Conservation (phyloP, 2,329 filamentous ascomycete genomes). For the Zasmidium cellare region DNA sequence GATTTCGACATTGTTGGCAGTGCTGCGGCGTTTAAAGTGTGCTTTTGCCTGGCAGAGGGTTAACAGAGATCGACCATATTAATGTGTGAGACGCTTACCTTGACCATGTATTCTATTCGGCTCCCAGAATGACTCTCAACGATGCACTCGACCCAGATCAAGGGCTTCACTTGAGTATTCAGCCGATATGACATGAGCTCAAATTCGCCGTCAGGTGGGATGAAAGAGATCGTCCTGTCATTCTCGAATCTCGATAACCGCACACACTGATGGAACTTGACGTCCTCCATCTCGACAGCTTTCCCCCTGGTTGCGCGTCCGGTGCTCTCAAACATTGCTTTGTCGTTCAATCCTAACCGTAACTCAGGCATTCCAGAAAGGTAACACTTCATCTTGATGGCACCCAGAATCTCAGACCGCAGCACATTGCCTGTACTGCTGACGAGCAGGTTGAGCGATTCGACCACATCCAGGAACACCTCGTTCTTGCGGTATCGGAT, state of each 20-base stretch:
- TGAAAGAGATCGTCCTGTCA: conserved; percentile 97
- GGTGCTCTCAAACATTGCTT: conserved; percentile 99
- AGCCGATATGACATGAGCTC: conserved; percentile 99
- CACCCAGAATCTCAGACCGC: conserved; percentile 91
- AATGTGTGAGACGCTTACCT: too few relatives aligned
- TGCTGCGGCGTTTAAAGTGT: conserved; percentile 96
- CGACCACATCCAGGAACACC: conserved; percentile 96
- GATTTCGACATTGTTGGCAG: conserved; percentile 98
- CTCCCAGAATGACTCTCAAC: conserved; percentile 95
- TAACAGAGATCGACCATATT: too few relatives aligned
- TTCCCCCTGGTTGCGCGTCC: conserved; percentile 92
- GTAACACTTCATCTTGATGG: conserved; percentile 99
- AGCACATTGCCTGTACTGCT: conserved; percentile 93
- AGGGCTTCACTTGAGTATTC: conserved; percentile 96
- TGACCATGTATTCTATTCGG: conserved; percentile 98
- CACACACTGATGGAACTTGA: conserved; percentile 99
- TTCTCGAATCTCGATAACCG: conserved; percentile 95
- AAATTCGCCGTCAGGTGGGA: conserved; percentile 96
- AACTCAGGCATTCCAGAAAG: conserved; percentile 97
- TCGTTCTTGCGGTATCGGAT: conserved; percentile 99
- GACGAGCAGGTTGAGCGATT: conserved; percentile 93
- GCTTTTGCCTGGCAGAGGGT: conserved; percentile 80
- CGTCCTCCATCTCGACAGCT: conserved; percentile 98
- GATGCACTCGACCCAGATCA: conserved; percentile 98
- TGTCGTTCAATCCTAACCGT: conserved; percentile 92